Evolutionary conservation across 345 rosid genomes (phyloP), one percentile per base, ranked within the genome.

Genomic region (Citrus sp.): DNA sequence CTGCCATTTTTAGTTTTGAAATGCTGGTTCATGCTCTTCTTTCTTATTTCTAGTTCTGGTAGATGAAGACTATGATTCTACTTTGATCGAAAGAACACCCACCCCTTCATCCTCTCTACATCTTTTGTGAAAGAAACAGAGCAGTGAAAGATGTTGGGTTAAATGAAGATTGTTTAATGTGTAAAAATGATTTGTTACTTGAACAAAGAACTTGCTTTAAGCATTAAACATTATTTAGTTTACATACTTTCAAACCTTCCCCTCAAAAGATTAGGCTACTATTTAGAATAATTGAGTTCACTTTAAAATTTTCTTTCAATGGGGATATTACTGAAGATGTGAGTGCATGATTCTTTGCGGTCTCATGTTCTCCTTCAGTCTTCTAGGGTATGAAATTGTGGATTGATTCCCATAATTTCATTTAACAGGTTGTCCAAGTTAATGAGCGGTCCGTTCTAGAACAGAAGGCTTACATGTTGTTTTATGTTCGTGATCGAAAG

Each of bases 381-480:
- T 59, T 19, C 2, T 59, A 38, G 49, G 30, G 7, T 64, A 40
- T 10, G 46, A 63, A 46, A 30, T 51, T 40, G 19, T 3, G 59
- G 49, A 27, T 28, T 70, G 60, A 42, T 67, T 49, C 9, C 58
- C 19, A 21, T 27, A 40, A 72, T 64, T 82, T 73, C 27, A 78
- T 84, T 82, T 68, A 77, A 76, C 92, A 95, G 99, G 99, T 95
- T 79, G 37, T 73, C 74, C 95, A 87, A 82, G 99, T 94, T 79
- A 86, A 90, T 34, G 98, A 96, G 87, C 90, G 86, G 75, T 79
- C 84, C 32, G 98, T 96, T 73, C 84, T 94, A 65, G 86, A 92
- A 7, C 98, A 96, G 85, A 94, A 92, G 89, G 99, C 99, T 46
- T 96, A 96, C 82, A 96, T 96, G 99, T 74, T 96, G 77, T 96